Evolutionary conservation across 495 filamentous ascomycete species (phyloP), one percentile per base, ranked within the genome.

Genomic region (Hyaloscypha finlandica): DNA sequence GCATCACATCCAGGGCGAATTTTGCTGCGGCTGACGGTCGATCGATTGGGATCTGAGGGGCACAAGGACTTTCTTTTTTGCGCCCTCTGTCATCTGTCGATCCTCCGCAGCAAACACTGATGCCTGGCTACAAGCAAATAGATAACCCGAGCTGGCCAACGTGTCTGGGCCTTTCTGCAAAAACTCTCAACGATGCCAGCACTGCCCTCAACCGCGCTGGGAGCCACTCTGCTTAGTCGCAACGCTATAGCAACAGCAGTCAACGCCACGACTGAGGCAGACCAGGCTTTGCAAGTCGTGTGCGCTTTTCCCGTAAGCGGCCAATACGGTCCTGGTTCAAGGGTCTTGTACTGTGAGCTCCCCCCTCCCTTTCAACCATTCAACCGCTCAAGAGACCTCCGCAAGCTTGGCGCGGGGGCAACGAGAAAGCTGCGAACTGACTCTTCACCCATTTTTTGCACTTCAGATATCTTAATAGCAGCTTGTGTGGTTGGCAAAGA

Each of bases 281-380:
- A 48, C 53, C 56, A 75, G 64, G 71, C 71, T 29, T 60, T 83
- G 14, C 75, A 83, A 65, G 86, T 87, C 54, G 70, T 89, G 1
- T 89, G 86, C 66, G 84, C 84, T 19, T 89, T 81, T 81, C 85
- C 86, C 0, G 80, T 89, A 0, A 85, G 82, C 5, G 86, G 85
- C 5, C 84, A 88, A 70, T 89, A 89, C 73, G 85, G 85, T 0
- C 77, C 79, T 2, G 85, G 85, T 0, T 84, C 83, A 1, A 76
- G 85, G 66, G 66, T 83, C 14, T 67, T 88, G 85, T 87, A 79
- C 67, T 88, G 85, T 87, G 79, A 71, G 82, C 42, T 16, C 35
- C 4, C 42, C 42, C 9, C 42, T 19, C 42, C 42, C 8, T 19
- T 37, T 37, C 8, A 37, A 8, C 35, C 6, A 37, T 37, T 37